These are phyloP conservation scores for Verticillium nonalfalfae DNA, from an alignment of 2,329 filamentous ascomycete species.

Conservation along the genomic window DNA sequence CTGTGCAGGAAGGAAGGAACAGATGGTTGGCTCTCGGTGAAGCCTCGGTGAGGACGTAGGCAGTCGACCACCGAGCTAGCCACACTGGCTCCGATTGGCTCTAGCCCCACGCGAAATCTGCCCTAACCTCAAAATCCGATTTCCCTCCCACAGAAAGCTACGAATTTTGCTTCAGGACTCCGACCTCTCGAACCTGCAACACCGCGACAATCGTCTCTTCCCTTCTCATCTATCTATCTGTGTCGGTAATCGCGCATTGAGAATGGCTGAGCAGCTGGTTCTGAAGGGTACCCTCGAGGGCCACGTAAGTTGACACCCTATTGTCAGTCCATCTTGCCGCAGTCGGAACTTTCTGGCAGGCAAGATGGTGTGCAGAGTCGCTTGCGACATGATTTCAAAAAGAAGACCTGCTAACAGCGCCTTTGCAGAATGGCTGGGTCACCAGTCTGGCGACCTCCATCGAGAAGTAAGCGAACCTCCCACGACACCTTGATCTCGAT, in stretches of 20 bases:
- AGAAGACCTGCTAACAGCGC: slow-evolving; percentile 10
- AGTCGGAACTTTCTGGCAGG: neutral
- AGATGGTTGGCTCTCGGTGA: neutral
- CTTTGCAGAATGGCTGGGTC: slow-evolving; percentile 82
- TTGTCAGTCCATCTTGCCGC: neutral
- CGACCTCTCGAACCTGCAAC: slow-evolving; percentile 12
- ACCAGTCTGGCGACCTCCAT: slow-evolving; percentile 96
- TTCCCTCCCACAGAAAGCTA: neutral
- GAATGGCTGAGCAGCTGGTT: slow-evolving; percentile 90
- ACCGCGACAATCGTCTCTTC: slow-evolving; percentile 22
- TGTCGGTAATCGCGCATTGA: slow-evolving; percentile 35
- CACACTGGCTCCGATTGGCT: neutral
- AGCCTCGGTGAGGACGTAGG: neutral
- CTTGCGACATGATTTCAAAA: slow-evolving; percentile 6
- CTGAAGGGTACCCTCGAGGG: slow-evolving; percentile 96
- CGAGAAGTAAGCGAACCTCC: slow-evolving; percentile 71
- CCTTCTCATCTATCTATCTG: slow-evolving; percentile 30
- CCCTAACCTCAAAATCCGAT: neutral
- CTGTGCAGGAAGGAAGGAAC: neutral
- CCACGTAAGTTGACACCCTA: slow-evolving; percentile 58
- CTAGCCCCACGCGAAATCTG: neutral
- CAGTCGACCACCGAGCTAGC: neutral
- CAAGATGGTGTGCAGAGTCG: slow-evolving; percentile 11
- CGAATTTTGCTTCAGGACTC: neutral
- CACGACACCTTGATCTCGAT: neutral